Evolutionary conservation across 805 yeast genomes (phyloP).

Genomic region (Saturnispora galanensis): DNA sequence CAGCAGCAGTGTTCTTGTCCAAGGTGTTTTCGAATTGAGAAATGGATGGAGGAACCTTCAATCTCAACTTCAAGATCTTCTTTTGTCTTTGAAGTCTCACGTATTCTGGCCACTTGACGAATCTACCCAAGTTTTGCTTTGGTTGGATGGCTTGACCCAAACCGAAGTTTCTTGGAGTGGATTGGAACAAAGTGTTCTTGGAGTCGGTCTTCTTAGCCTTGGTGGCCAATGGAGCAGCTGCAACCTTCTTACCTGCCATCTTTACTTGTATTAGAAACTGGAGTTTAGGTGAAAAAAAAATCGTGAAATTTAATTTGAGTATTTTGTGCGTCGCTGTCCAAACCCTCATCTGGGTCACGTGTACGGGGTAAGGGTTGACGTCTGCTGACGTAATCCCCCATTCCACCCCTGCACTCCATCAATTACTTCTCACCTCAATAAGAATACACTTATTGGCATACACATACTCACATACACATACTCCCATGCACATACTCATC

Average conservation of each 20-base stretch:
- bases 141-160: slow-evolving; percentile 95
- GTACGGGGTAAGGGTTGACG: slow-evolving; percentile 3
- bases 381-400: not conserved
- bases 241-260: slow-evolving; percentile 59
- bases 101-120: slow-evolving; percentile 98
- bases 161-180: slow-evolving; percentile 90
- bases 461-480: too few species aligned
- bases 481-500: too few species aligned
- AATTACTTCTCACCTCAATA: too few species aligned
- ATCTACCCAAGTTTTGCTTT: slow-evolving; percentile 91
- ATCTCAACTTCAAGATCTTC: slow-evolving; percentile 90
- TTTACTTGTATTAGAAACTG: slow-evolving; percentile 73
- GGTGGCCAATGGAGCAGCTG: slow-evolving; percentile 95
- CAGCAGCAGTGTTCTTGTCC: slow-evolving; percentile 98
- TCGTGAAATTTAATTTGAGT: slow-evolving; percentile 59
- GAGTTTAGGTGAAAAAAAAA: slow-evolving; percentile 46
- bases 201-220: slow-evolving; percentile 45
- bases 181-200: slow-evolving; percentile 81
- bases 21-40: slow-evolving; percentile 93
- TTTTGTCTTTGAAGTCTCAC: slow-evolving; percentile 98
- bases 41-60: slow-evolving; percentile 98
- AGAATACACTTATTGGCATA: too few species aligned
- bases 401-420: not conserved
- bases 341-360: not conserved
- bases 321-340: slow-evolving; percentile 95